A percentile compares a stretch with the other conserved stretches of the same genome.
Evolutionary conservation across 805 yeast species (phyloP).

Genomic region (Monosporozyma yasuniensis): DNA sequence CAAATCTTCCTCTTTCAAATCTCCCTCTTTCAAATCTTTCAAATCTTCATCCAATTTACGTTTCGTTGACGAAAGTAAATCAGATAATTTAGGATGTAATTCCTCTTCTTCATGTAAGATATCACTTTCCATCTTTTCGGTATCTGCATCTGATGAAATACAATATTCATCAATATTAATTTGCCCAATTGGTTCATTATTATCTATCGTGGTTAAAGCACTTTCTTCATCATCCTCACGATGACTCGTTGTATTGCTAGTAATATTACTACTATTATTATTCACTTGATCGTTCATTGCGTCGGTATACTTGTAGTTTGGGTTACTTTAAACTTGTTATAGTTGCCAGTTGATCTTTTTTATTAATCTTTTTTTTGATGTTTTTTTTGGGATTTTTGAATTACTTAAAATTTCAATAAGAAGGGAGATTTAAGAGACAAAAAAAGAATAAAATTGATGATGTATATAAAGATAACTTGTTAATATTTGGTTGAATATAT

Average conservation of each 20-base stretch:
- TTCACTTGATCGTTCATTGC: neutral
- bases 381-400: too few relatives aligned
- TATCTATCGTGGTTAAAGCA: conserved; percentile 19
- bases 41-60: conserved; percentile 10
- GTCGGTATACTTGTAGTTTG: neutral
- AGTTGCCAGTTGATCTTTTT: too few relatives aligned
- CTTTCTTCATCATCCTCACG: conserved; percentile 18
- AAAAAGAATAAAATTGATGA: too few relatives aligned
- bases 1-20: neutral
- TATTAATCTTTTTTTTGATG: too few relatives aligned
- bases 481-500: too few relatives aligned
- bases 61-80: conserved; percentile 7
- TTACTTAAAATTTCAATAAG: too few relatives aligned
- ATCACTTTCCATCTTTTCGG: conserved; percentile 66
- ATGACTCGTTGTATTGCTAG: neutral
- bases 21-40: neutral
- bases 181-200: conserved; percentile 24
- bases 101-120: conserved; percentile 12
- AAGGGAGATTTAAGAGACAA: too few relatives aligned
- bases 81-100: conserved; percentile 15
- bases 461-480: too few relatives aligned
- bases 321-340: too few relatives aligned
- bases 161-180: conserved; percentile 34
- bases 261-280: too few relatives aligned
- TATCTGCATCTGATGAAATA: conserved; percentile 70